A percentile compares a stretch with the other conserved stretches of the same genome.
phyloP scores from a whole-genome alignment of 2,329 filamentous ascomycete genomes.

The Fusarium nodosum region DNA sequence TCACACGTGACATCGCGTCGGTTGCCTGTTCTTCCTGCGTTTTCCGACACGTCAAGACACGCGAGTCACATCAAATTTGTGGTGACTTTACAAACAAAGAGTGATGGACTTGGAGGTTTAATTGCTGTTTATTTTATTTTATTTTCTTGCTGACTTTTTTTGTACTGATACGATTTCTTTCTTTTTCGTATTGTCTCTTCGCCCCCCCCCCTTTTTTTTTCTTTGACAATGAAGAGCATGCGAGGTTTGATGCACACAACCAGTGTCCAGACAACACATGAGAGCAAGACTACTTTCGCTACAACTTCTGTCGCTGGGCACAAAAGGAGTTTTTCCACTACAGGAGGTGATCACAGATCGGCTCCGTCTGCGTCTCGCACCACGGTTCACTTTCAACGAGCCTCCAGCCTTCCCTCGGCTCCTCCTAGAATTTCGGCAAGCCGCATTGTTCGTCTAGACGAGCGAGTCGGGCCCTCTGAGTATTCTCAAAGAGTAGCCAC shows the following conservation, averaged over 20 bases:
- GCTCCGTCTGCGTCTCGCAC: slow-evolving; percentile 8
- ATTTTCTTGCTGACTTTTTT: slow-evolving; percentile 4
- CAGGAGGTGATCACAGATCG: slow-evolving; percentile 28
- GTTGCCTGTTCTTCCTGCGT: slow-evolving; percentile 40
- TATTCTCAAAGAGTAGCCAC: slow-evolving; percentile 69
- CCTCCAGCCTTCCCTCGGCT: slow-evolving; percentile 52
- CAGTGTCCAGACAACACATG: slow-evolving; percentile 63
- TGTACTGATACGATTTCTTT: background rate
- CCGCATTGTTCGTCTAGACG: slow-evolving; percentile 58
- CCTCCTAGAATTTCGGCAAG: slow-evolving; percentile 58
- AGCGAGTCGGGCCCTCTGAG: slow-evolving; percentile 57
- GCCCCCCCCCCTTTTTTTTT: too few species aligned
- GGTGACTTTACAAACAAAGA: slow-evolving; percentile 1
- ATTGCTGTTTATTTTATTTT: slow-evolving; percentile 5
- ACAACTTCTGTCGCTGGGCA: slow-evolving; percentile 61
- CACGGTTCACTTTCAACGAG: slow-evolving; percentile 53
- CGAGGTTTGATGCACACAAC: slow-evolving; percentile 63
- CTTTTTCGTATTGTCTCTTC: background rate
- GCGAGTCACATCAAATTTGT: slow-evolving; percentile 23
- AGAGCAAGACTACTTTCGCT: slow-evolving; percentile 56
- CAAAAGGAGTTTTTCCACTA: slow-evolving; percentile 59
- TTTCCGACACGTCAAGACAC: slow-evolving; percentile 25
- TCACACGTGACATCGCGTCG: slow-evolving; percentile 27
- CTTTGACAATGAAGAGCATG: slow-evolving; percentile 57
- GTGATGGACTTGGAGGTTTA: slow-evolving; percentile 2